Percentiles rank a stretch among this genome's conserved stretches.
Evolutionary conservation across 2,329 filamentous ascomycete species (phyloP).

Genomic region (Fusarium sp.): DNA sequence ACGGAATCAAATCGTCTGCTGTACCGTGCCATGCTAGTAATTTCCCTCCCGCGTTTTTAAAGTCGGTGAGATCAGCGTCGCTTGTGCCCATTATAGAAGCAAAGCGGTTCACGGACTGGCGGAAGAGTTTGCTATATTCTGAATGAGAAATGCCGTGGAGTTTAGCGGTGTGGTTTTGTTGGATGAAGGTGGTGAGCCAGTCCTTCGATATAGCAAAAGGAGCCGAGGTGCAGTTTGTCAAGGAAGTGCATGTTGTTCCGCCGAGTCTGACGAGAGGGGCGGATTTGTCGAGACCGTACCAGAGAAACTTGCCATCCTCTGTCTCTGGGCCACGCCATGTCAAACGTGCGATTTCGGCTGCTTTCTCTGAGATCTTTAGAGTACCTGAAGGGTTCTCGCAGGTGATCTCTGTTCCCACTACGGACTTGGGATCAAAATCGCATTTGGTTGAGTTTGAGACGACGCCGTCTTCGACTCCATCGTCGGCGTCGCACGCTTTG

Average conservation of each 20-base stretch:
- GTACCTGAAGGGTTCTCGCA: constrained; percentile 14
- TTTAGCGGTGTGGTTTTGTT: neutral
- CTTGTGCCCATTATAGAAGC: constrained; percentile 26
- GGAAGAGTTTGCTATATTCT: constrained; percentile 17
- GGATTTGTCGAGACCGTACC: constrained; percentile 22
- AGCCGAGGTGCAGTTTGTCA: neutral
- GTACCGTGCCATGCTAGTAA: constrained; percentile 36
- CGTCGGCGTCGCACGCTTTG: constrained; percentile 43
- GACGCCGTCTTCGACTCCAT: constrained; percentile 43
- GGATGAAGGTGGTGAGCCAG: constrained; percentile 20
- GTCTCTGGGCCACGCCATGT: constrained; percentile 22
- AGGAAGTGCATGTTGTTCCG: constrained; percentile 10
- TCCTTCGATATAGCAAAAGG: constrained; percentile 13
- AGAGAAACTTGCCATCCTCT: constrained; percentile 18
- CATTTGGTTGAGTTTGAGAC: constrained; percentile 34
- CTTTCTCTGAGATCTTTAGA: constrained; percentile 7
- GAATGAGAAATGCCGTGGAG: neutral
- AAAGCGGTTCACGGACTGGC: constrained; percentile 28
- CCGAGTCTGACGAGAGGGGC: constrained; percentile 4
- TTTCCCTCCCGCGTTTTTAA: constrained; percentile 30
- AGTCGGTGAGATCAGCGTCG: constrained; percentile 28
- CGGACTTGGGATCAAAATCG: constrained; percentile 34
- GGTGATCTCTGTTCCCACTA: constrained; percentile 25
- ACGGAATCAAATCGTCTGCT: constrained; percentile 20
- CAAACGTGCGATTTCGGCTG: constrained; percentile 8